Evolutionary conservation across 2,329 filamentous ascomycete species (phyloP).

Genomic region (Aaosphaeria pasadenensis): DNA sequence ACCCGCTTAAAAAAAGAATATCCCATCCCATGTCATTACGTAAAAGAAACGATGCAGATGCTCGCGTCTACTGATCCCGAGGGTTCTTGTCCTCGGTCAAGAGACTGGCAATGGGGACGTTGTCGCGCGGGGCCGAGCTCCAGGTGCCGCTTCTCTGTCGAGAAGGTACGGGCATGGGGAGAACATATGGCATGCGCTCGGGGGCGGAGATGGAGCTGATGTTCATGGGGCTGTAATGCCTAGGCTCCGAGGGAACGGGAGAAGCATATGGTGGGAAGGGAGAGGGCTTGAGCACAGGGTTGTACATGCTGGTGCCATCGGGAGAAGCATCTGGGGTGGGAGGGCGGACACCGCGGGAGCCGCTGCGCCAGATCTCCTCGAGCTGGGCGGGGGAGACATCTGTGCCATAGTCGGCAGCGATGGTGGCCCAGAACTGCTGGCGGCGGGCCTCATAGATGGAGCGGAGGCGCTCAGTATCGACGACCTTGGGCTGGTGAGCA

Average conservation of each 20-base stretch:
- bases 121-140: constrained; percentile 34
- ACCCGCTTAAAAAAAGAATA: too few species aligned
- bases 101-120: constrained; percentile 38
- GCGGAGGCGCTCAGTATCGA: constrained; percentile 66
- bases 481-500: constrained; percentile 43
- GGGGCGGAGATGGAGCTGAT: constrained; percentile 29
- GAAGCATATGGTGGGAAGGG: constrained; percentile 29
- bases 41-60: too few species aligned
- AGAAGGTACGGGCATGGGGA: constrained; percentile 37
- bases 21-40: too few species aligned
- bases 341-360: constrained; percentile 29
- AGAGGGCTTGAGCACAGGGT: constrained; percentile 32
- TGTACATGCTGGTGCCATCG: constrained; percentile 35
- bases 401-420: constrained; percentile 69
- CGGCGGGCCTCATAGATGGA: constrained; percentile 69
- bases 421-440: constrained; percentile 67
- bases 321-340: constrained; percentile 39
- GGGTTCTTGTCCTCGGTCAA: constrained; percentile 30
- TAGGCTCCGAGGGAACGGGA: constrained; percentile 27
- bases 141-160: constrained; percentile 32
- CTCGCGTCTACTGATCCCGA: too few species aligned
- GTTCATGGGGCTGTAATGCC: constrained; percentile 31
- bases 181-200: constrained; percentile 34
- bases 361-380: constrained; percentile 64
- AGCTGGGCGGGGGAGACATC: constrained; percentile 61